Evolutionary conservation across 768 basidiomycete species (phyloP), one percentile per base, ranked within the genome.

Genomic region (Russula foetens): DNA sequence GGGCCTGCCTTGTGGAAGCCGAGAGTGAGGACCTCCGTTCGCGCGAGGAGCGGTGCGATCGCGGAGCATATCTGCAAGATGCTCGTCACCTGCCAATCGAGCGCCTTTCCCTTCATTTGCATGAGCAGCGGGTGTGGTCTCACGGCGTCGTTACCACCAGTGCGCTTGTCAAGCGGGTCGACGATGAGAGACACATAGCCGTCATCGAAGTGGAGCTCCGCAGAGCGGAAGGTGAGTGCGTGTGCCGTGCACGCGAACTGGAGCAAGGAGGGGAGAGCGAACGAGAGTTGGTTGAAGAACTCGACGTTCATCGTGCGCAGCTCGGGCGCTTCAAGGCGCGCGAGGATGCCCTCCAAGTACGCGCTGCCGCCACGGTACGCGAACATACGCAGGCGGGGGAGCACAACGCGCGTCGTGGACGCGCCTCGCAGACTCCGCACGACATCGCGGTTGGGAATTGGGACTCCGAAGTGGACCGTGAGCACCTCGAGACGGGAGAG

Each of bases 251-350:
- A 39, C 47, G 23, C 2, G 48, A 43, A 33, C 4, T 19, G 38
- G 3, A 5, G n/a, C 4, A 50, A 26, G 23, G 5, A 44, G 7
- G 56, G 41, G n/a, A 51, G 21, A n/a, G 21, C 5, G 48, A 58
- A 58, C 3, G 56, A 31, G 28, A 51, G 56, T 9, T 58, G 56
- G 24, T 41, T 31, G 56, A 58, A 58, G 21, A 58, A 50, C 21
- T 49, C 49, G 39, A 58, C 2, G 48, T 50, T 50, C 28, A 51
- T 21, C 7, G 28, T 49, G 8, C 21, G 35, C 3, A 58, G 39
- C 15, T 2, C 0, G 6, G 56, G 56, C 1, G 49, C 23, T 28
- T n/a, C 9, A 28, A 58, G 24, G 15, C n/a, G 41, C 2, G 48
- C n/a, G 6, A 58, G 28, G 17, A 50, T 6, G 48, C 14, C 24